A percentile compares a stretch with the other conserved stretches of the same genome.
Conservation (phyloP, 768 basidiomycete genomes). For the Rhizopogon vulgaris region DNA sequence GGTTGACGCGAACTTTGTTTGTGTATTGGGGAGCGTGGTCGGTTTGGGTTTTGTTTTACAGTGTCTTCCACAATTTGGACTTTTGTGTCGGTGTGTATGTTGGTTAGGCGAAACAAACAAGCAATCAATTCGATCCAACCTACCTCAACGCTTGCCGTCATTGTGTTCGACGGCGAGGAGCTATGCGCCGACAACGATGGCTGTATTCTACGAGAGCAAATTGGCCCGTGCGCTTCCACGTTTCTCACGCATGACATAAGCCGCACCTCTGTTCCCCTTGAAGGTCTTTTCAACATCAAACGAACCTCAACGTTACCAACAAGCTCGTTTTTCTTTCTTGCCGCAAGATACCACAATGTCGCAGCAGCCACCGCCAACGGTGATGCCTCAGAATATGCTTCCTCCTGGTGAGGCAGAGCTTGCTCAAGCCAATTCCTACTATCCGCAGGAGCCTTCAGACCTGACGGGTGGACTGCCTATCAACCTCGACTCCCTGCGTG, state of each 20-base stretch:
- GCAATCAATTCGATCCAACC: conserved; percentile 25
- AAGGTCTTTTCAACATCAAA: conserved; percentile 25
- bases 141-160: conserved; percentile 24
- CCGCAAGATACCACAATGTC: conserved; percentile 32
- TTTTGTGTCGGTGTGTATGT: conserved; percentile 55
- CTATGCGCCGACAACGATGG: conserved; percentile 11
- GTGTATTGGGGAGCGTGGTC: conserved; percentile 36
- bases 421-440: conserved; percentile 50
- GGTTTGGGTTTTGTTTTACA: conserved; percentile 62
- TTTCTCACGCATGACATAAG: conserved; percentile 46
- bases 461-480: conserved; percentile 80
- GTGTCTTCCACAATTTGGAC: conserved; percentile 72
- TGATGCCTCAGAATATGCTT: conserved; percentile 59
- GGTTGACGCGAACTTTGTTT: conserved; percentile 24
- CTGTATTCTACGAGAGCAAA: conserved; percentile 19
- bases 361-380: conserved; percentile 39
- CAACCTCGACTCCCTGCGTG: conserved; percentile 80
- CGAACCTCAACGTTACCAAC: conserved; percentile 16
- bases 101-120: conserved; percentile 48
- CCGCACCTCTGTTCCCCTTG: conserved; percentile 41
- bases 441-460: conserved; percentile 73
- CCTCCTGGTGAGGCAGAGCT: conserved; percentile 49
- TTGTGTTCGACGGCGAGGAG: conserved; percentile 23
- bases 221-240: conserved; percentile 52
- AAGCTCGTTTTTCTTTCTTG: conserved; percentile 7